A percentile compares a stretch with the other conserved stretches of the same genome.
phyloP scores from a whole-genome alignment of 2,329 filamentous ascomycete genomes.

The Aaosphaeria arxii region DNA sequence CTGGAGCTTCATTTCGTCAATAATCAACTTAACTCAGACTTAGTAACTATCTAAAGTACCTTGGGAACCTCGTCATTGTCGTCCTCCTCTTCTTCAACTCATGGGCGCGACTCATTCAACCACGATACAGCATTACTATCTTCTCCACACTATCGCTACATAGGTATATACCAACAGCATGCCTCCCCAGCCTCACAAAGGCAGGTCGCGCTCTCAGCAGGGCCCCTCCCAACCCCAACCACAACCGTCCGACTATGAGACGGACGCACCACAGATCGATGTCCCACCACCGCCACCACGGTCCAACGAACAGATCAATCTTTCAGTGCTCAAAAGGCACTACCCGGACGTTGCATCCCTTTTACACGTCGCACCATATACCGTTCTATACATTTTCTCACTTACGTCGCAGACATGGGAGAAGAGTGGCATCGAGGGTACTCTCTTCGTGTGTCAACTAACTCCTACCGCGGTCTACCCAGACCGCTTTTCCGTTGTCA shows the following conservation, averaged over 20 bases:
- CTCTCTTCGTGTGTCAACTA: constrained; percentile 79
- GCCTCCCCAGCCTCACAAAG: constrained; percentile 27
- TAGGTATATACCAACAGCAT: constrained; percentile 8
- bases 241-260: constrained; percentile 55
- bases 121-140: no score
- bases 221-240: constrained; percentile 30
- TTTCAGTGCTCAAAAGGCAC: constrained; percentile 78
- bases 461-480: constrained; percentile 31
- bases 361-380: constrained; percentile 77
- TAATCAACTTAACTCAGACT: no score
- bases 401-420: constrained; percentile 69
- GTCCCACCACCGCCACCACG: constrained; percentile 51
- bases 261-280: constrained; percentile 41
- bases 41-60: no score
- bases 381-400: constrained; percentile 80
- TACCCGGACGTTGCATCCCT: constrained; percentile 71
- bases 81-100: no score
- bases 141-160: no score
- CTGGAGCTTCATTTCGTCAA: no score
- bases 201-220: not conserved
- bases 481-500: constrained; percentile 43
- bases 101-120: no score
- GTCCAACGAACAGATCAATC: constrained; percentile 82
- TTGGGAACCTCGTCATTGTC: no score
- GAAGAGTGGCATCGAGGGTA: constrained; percentile 80